Evolutionary conservation across 768 basidiomycete genomes (phyloP).

Genomic region (Neoboletus magnificus): DNA sequence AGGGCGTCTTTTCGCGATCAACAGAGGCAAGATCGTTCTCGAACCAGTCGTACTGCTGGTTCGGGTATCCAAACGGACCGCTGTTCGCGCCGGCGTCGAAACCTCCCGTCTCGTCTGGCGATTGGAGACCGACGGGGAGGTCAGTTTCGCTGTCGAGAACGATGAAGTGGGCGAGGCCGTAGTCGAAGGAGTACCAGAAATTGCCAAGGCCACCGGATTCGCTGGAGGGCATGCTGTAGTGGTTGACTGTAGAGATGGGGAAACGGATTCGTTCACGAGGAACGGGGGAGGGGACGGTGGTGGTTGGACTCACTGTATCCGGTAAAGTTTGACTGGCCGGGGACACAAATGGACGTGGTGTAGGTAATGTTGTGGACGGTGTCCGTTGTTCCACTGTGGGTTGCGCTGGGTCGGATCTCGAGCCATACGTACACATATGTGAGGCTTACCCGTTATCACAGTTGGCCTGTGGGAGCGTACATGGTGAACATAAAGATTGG

Average conservation of each 20-base stretch:
- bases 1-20: constrained; percentile 24
- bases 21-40: constrained; percentile 24
- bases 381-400: constrained; percentile 23
- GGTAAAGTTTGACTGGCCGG: constrained; percentile 27
- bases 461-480: constrained; percentile 17
- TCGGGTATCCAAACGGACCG: constrained; percentile 28
- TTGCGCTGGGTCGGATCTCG: background rate
- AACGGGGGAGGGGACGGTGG: background rate
- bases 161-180: constrained; percentile 29
- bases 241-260: constrained; percentile 17
- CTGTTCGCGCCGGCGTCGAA: constrained; percentile 18
- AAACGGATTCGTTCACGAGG: background rate
- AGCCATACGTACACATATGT: background rate
- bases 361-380: constrained; percentile 23
- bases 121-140: constrained; percentile 22
- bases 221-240: constrained; percentile 27
- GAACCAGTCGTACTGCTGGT: constrained; percentile 28
- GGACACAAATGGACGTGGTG: constrained; percentile 25
- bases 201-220: constrained; percentile 26
- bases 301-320: constrained; percentile 23
- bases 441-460: constrained; percentile 27
- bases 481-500: background rate
- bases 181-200: constrained; percentile 32
- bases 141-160: constrained; percentile 24
- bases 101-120: constrained; percentile 23